Evolutionary conservation across 2,329 filamentous ascomycete genomes (phyloP).

Genomic region (Arthrocladium fulminans): DNA sequence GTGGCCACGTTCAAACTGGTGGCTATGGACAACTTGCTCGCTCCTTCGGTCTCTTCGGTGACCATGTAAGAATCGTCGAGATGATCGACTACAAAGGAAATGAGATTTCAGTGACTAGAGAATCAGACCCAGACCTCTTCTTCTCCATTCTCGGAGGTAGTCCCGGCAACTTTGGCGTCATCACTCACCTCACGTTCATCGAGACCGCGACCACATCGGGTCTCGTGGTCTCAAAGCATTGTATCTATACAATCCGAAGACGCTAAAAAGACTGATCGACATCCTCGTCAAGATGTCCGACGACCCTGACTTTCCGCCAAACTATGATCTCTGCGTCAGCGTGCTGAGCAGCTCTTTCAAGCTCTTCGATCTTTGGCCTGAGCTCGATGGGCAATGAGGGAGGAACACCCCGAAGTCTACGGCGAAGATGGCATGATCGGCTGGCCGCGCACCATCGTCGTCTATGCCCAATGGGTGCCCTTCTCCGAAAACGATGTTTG

Average conservation of each 20-base stretch:
- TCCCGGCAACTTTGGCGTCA: constrained; percentile 28
- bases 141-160: constrained; percentile 27
- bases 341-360: constrained; percentile 37
- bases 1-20: constrained; percentile 42
- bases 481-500: constrained; percentile 29
- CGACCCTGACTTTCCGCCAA: constrained; percentile 35
- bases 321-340: constrained; percentile 42
- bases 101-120: constrained; percentile 22
- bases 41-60: constrained; percentile 33
- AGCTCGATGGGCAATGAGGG: constrained; percentile 32
- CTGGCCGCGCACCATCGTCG: constrained; percentile 36
- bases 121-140: constrained; percentile 26
- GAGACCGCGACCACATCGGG: constrained; percentile 33
- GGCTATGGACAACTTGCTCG: constrained; percentile 42
- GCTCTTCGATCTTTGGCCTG: constrained; percentile 30
- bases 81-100: constrained; percentile 26
- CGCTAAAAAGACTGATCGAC: constrained; percentile 32
- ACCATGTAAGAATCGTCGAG: constrained; percentile 25
- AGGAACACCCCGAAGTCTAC: constrained; percentile 31
- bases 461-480: constrained; percentile 44
- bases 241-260: constrained; percentile 34
- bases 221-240: constrained; percentile 37
- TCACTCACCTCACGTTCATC: constrained; percentile 30
- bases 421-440: constrained; percentile 29
- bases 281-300: constrained; percentile 40